Evolutionary conservation across 495 filamentous ascomycete genomes (phyloP).

Genomic region (Xylaria cubensis): DNA sequence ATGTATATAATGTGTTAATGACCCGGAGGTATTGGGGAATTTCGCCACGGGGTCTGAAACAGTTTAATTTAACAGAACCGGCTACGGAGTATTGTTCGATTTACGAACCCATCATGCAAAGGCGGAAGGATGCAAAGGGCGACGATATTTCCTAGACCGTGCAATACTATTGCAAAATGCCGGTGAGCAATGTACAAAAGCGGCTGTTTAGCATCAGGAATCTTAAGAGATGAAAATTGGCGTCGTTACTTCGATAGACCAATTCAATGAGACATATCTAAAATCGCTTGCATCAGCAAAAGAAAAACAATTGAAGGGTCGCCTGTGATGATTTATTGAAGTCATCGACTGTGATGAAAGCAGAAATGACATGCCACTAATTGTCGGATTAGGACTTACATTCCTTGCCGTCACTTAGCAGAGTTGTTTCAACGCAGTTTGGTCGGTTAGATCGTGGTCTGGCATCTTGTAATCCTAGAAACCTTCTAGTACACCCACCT

Average conservation of each 20-base stretch:
- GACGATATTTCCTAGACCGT: neutral
- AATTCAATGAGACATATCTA: constrained; percentile 3
- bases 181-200: neutral
- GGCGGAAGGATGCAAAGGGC: neutral
- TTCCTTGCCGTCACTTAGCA: neutral
- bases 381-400: neutral
- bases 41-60: neutral
- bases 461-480: neutral
- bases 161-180: neutral
- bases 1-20: neutral
- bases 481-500: neutral
- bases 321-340: neutral
- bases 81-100: neutral
- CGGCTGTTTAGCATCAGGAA: neutral
- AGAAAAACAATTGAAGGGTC: neutral
- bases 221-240: neutral
- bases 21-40: neutral
- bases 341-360: neutral
- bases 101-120: neutral
- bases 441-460: neutral
- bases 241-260: neutral
- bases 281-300: neutral
- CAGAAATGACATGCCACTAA: neutral
- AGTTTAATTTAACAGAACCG: neutral
- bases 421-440: neutral